Base-by-base conservation (phyloP, 768 basidiomycete species). In the Boletus huronensis region DNA sequence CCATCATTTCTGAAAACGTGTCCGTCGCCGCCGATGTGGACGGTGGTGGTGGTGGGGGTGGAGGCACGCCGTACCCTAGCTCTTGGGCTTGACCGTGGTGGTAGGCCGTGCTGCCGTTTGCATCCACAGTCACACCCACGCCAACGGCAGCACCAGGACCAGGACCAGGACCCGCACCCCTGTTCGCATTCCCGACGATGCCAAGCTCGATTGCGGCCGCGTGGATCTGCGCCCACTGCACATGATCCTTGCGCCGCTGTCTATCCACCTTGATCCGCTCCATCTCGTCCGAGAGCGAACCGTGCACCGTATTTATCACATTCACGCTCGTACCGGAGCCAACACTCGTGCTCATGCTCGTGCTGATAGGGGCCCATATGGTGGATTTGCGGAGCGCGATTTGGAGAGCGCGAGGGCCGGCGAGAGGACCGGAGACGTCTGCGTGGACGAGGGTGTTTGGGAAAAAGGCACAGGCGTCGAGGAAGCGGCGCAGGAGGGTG, bases 191-290 rank as follows among this genome's bases (percentile, higher is more conserved):
- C 1, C 63, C 57, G 13, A 84, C 65, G 64, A 83, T 75, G 14
- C 80, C 79, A 1, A 84, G 74, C 58, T 85, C 83, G 40, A 85
- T 74, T 9, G 83, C 82, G 5, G 83, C 79, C 0, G 81, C 84
- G 58, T 85, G 84, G 13, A 85, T 81, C 34, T 81, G 78, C 0
- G 84, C 84, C 84, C 84, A 85, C 49, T 83, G 81, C 0, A 85
- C 80, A 55, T 85, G 77, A 51, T 85, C 83, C 51, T 83, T 84
- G 52, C 82, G 75, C 4, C 82, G 74, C 58, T 83, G 82, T 41
- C 84, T 74, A 50, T 85, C 84, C 23, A 62, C 68, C 21, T 82
- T 82, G 51, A 85, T 83, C 17, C 83, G 76, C 52, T 84, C 81
- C 79, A 85, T 80, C 63, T 84, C 82, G 59, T 82, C 82, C 7